A percentile compares a stretch with the other conserved stretches of the same genome.
Conservation (phyloP, 768 basidiomycete species). For the Peribolospora baueri region DNA sequence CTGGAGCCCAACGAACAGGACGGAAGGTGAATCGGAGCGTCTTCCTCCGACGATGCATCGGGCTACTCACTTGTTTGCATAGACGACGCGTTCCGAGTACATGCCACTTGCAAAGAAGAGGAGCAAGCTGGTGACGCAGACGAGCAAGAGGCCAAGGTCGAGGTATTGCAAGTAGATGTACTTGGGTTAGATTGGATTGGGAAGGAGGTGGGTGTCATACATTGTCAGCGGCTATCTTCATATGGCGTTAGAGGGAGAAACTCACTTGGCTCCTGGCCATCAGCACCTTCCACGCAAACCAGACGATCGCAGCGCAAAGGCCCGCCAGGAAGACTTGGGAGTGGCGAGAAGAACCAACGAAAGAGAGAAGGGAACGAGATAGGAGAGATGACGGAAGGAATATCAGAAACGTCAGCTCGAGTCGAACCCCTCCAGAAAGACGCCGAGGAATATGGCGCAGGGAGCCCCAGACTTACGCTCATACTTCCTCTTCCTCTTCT, state of each 20-base stretch:
- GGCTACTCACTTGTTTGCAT: constrained; percentile 54
- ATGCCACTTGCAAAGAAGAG: constrained; percentile 92
- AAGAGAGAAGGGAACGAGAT: too few species aligned
- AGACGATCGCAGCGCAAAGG: constrained; percentile 1
- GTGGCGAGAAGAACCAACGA: too few species aligned
- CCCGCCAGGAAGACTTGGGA: too few species aligned
- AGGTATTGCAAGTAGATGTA: constrained; percentile 30
- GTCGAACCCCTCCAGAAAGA: not conserved
- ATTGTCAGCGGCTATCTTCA: too few species aligned
- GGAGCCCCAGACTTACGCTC: constrained; percentile 11
- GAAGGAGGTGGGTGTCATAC: too few species aligned
- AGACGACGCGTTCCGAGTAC: constrained; percentile 86
- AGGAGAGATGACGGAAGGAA: too few species aligned
- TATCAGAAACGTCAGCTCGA: constrained; percentile 8
- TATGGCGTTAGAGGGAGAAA: too few species aligned
- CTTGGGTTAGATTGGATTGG: not conserved
- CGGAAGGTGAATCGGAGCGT: not conserved
- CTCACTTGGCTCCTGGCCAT: constrained; percentile 45
- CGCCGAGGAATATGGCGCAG: not conserved
- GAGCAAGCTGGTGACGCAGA: constrained; percentile 66
- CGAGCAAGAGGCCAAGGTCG: constrained; percentile 53
- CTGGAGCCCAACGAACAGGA: constrained; percentile 23
- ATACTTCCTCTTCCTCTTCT: constrained; percentile 12
- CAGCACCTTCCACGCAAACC: constrained; percentile 32
- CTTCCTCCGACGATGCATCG: not conserved